These are phyloP conservation scores for Cichorium intybus DNA, from an alignment of 140 eudicot genomes.

Conservation along the genomic window DNA sequence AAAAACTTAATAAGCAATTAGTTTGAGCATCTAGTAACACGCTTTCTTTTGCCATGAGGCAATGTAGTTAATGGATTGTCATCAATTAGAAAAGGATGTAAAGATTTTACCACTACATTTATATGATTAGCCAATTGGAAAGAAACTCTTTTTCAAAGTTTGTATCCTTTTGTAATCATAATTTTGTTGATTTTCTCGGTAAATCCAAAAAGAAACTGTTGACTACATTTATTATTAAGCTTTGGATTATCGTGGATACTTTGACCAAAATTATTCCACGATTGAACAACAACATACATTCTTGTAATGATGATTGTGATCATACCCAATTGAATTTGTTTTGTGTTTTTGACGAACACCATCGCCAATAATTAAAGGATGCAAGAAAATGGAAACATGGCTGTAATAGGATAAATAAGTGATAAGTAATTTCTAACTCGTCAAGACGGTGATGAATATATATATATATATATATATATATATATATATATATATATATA, in stretches of 20 bases:
- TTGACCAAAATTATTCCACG: conserved; percentile 16
- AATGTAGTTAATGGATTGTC: background rate
- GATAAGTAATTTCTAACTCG: no score
- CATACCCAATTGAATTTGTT: background rate
- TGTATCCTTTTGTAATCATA: conserved; percentile 19
- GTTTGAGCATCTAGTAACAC: background rate
- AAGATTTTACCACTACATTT: conserved; percentile 11
- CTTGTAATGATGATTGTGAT: conserved; percentile 18
- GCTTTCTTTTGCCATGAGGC: background rate
- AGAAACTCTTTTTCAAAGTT: background rate
- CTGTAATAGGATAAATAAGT: no score
- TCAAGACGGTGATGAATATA: no score
- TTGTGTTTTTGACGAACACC: background rate
- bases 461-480: no score
- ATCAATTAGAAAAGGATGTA: conserved; percentile 14
- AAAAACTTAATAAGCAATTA: no score
- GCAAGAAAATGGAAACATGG: background rate
- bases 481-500: no score
- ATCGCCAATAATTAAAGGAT: background rate
- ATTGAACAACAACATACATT: conserved; percentile 6
- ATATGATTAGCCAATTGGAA: conserved; percentile 18
- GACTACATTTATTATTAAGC: conserved; percentile 6
- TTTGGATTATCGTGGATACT: background rate
- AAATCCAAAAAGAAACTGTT: background rate
- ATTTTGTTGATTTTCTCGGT: background rate